phyloP scores from a whole-genome alignment of 164 flowering plant genomes.

The Nymphaea thermarum region DNA sequence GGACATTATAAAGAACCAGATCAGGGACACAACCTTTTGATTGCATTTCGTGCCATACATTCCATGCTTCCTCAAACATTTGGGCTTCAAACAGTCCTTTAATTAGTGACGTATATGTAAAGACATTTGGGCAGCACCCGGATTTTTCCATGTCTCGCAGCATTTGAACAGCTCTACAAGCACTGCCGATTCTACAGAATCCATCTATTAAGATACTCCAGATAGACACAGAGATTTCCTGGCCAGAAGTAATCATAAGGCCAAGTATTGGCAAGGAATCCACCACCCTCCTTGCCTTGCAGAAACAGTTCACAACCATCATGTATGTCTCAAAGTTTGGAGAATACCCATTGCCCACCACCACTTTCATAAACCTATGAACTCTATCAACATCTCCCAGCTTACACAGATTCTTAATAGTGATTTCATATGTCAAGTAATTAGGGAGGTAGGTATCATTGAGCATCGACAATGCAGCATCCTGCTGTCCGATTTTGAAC shows the following conservation, averaged over 20 bases:
- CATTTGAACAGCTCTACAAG: conserved; percentile 23
- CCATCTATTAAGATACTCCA: conserved; percentile 56
- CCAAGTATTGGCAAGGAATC: conserved; percentile 42
- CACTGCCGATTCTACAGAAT: conserved; percentile 23
- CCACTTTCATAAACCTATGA: conserved; percentile 17
- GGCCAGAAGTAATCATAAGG: conserved; percentile 33
- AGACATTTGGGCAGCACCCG: conserved; percentile 45
- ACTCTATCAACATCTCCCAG: conserved; percentile 22
- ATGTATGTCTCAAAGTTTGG: conserved; percentile 29
- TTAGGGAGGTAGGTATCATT: conserved; percentile 24
- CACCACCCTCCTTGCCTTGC: conserved; percentile 27
- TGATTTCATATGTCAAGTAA: conserved; percentile 44
- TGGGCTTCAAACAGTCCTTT: conserved; percentile 33
- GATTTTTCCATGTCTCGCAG: conserved; percentile 34
- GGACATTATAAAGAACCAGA: conserved; percentile 44
- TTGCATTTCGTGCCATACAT: conserved; percentile 21
- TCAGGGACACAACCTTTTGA: conserved; percentile 29
- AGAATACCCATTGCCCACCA: conserved; percentile 31
- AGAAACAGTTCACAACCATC: conserved; percentile 36
- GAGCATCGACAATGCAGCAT: conserved; percentile 27
- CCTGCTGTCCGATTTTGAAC: conserved; percentile 29
- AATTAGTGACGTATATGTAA: conserved; percentile 45
- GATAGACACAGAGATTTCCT: conserved; percentile 20
- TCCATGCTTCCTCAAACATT: conserved; percentile 20
- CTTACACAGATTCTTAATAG: conserved; percentile 39